Evolutionary conservation across 1,284 basidiomycete species (phyloP), one percentile per base, ranked within the genome.

Genomic region (Pseudozyma sp.): DNA sequence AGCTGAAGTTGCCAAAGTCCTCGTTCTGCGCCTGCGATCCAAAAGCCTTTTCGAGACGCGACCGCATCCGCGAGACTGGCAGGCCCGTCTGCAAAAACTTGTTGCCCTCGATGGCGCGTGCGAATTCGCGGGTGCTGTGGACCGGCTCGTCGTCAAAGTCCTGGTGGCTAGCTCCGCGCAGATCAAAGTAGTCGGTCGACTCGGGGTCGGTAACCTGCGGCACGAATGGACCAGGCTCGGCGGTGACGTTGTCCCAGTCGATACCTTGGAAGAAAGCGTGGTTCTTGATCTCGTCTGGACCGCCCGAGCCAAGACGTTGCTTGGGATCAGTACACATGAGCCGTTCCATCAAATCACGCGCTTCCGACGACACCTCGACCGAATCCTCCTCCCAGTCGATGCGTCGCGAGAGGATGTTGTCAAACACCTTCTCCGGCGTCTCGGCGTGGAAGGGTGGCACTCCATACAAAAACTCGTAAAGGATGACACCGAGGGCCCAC

Each of bases 401-500:
- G 43, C 92, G 90, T 13, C 95, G 91, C n/a, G 95, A 97, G 16
- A 99, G 88, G 80, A 99, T 97, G 84, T 98, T 99, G 86, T 98
- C 95, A 81, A 99, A 99, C 5, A 99, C 95, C 86, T 93, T 94
- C 84, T 97, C 94, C 0, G 96, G 95, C 9, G 92, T 92, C 67
- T 97, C 94, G 49, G 93, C 96, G 80, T 99, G 94, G 89, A 99
- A 99, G 0, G 97, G 97, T 34, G 97, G 97, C 42, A 94, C 90
- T 4, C 97, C 95, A 79, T 96, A 99, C 37, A 99, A 86, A 86
- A 99, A 99, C 87, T 99, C 96, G 86, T 99, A 99, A 31, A 94
- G 92, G 80, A 99, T 97, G 47, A 98, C 94, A 68, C 97, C 97
- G 37, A 99, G 88, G 14, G 97, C 97, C 97, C 97, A 99, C 94